Evolutionary conservation across 768 basidiomycete genomes (phyloP).

Genomic region (Gymnopilus dilepis): DNA sequence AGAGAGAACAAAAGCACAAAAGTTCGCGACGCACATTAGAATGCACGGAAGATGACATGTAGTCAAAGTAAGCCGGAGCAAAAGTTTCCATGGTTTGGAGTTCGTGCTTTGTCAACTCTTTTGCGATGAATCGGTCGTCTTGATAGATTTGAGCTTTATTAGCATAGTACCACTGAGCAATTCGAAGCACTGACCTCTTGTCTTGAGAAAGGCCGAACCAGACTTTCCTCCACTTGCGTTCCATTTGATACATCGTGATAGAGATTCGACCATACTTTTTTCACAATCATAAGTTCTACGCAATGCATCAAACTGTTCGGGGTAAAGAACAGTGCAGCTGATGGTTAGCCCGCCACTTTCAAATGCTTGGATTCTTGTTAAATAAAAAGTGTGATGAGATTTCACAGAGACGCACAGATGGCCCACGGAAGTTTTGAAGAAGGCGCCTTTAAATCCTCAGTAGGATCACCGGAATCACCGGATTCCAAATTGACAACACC

Average conservation of each 20-base stretch:
- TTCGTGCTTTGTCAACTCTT: constrained; percentile 90
- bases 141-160: no score
- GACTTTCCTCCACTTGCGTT: constrained; percentile 95
- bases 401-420: constrained; percentile 58
- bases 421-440: constrained; percentile 85
- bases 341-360: constrained; percentile 90
- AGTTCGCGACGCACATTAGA: constrained; percentile 67
- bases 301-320: constrained; percentile 95
- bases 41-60: constrained; percentile 93
- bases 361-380: constrained; percentile 59
- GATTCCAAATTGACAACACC: constrained; percentile 88
- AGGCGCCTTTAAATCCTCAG: constrained; percentile 75
- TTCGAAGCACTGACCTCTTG: constrained; percentile 79
- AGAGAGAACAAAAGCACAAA: background rate
- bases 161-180: no score
- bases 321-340: constrained; percentile 93
- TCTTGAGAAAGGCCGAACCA: constrained; percentile 96
- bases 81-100: constrained; percentile 96
- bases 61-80: constrained; percentile 97
- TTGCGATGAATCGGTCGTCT: constrained; percentile 99
- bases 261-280: constrained; percentile 90
- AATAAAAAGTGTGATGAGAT: background rate
- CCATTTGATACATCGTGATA: constrained; percentile 96
- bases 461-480: constrained; percentile 67
- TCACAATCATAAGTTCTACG: constrained; percentile 94